These are phyloP conservation scores for Tulasnella sp. DNA, from an alignment of 768 basidiomycete species.

Conservation along the genomic window DNA sequence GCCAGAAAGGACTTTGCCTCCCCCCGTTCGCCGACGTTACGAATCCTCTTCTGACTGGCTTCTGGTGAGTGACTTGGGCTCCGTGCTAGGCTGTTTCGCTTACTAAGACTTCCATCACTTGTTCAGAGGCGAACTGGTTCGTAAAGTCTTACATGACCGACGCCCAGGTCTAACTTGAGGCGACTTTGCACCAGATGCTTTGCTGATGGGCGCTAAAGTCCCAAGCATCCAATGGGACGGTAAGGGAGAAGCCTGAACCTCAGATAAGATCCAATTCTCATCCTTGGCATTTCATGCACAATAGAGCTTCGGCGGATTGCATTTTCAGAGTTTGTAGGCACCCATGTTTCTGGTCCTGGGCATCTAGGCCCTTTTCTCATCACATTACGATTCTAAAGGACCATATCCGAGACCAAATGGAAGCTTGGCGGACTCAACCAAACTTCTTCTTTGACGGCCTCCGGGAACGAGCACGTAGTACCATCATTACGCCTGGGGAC, in stretches of 20 bases:
- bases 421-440: conserved; percentile 17
- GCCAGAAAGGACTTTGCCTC: background rate
- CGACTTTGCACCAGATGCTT: background rate
- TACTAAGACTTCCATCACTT: background rate
- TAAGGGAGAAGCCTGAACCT: background rate
- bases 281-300: too few species aligned
- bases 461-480: background rate
- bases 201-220: background rate
- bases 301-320: conserved; percentile 21
- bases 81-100: background rate
- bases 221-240: background rate
- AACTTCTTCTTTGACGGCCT: conserved; percentile 7
- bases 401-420: conserved; percentile 24
- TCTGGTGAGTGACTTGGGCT: background rate
- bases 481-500: background rate
- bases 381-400: background rate
- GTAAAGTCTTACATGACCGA: background rate
- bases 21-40: conserved; percentile 4
- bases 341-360: background rate
- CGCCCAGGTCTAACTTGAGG: background rate
- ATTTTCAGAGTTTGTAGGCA: conserved; percentile 14
- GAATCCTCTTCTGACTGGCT: conserved; percentile 9
- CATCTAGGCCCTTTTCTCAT: background rate
- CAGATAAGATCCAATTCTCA: background rate
- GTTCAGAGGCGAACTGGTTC: background rate